These are phyloP conservation scores for Ustilago trichophora DNA, from an alignment of 1,284 basidiomycete species.

Conservation along the genomic window DNA sequence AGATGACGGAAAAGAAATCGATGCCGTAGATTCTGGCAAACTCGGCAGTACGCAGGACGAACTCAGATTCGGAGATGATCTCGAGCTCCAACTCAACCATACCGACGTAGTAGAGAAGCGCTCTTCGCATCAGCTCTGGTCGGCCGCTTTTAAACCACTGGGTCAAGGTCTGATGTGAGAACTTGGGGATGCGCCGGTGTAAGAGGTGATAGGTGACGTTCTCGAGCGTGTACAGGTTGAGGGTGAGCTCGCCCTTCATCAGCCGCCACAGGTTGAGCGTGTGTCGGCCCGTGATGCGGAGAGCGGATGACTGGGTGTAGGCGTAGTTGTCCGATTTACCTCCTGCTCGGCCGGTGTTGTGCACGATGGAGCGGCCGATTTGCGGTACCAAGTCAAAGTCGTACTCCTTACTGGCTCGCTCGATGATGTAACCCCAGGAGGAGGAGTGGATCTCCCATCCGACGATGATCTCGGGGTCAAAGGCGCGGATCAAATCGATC, in stretches of 20 bases:
- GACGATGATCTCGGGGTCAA: constrained; percentile 89
- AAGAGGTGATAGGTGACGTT: constrained; percentile 75
- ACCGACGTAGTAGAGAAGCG: constrained; percentile 53
- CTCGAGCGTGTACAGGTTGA: constrained; percentile 87
- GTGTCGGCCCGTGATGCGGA: constrained; percentile 86
- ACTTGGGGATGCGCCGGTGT: constrained; percentile 73
- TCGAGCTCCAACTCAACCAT: constrained; percentile 50
- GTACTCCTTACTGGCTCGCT: constrained; percentile 71
- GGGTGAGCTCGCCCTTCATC: constrained; percentile 82
- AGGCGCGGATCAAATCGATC: constrained; percentile 77
- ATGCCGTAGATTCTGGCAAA: constrained; percentile 96
- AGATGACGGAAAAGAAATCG: constrained; percentile 94
- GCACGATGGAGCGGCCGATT: constrained; percentile 64
- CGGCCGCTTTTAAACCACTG: constrained; percentile 73
- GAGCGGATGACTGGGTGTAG: constrained; percentile 84
- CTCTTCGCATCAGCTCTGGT: constrained; percentile 20
- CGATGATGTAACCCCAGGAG: constrained; percentile 89
- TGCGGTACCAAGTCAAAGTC: constrained; percentile 66
- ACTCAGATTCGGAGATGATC: constrained; percentile 59
- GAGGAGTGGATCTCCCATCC: constrained; percentile 90
- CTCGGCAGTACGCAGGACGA: constrained; percentile 71
- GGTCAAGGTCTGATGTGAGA: constrained; percentile 75
- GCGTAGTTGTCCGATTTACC: constrained; percentile 54
- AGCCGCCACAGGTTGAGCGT: constrained; percentile 92
- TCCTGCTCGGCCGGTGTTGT: constrained; percentile 51